Evolutionary conservation across 768 basidiomycete genomes (phyloP), one percentile per base, ranked within the genome.

Genomic region (Rhizopogon rudus): DNA sequence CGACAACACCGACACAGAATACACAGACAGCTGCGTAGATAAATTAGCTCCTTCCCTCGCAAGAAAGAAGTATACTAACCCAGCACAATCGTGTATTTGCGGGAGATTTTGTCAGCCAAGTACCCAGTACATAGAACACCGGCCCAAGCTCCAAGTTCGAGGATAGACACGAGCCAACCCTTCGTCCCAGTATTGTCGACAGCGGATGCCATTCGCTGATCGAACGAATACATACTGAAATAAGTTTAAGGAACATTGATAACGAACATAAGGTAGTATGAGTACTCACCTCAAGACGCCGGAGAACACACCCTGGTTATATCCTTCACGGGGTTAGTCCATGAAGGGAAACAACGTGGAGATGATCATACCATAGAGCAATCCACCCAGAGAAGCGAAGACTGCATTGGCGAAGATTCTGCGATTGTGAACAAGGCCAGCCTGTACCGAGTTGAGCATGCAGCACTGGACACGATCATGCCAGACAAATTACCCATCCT

Each of bases 341-440:
- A 31, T 48, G 43, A 45, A 50, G 43, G 51, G 46, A 16, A 35
- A 35, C 37, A n/a, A 10, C 1, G 44, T 14, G 13, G 25, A 35
- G 17, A 37, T 14, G 20, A 76, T 85, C 62, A 25, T 72, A 84
- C 77, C 48, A 25, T 49, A 49, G 33, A 49, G 48, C 14, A 92
- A 68, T 62, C 88, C 88, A 65, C 90, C 90, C 20, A 91, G 74
- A 13, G 87, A 89, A 3, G 88, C 89, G 62, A 91, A 92, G 17
- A 88, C 78, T 13, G 89, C 82, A 51, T 89, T 82, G 28, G 78
- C 73, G 55, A 90, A 83, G 28, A 87, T 73, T 60, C 75, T 77
- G 44, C 80, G 75, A 65, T 92, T 92, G 57, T 80, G 79, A 3
- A 88, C 73, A 37, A 88, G 73, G 7, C 86, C 87, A 54, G 77